These are phyloP conservation scores for Yamadazyma laniorum DNA, from an alignment of 805 yeast genomes.

Conservation along the genomic window DNA sequence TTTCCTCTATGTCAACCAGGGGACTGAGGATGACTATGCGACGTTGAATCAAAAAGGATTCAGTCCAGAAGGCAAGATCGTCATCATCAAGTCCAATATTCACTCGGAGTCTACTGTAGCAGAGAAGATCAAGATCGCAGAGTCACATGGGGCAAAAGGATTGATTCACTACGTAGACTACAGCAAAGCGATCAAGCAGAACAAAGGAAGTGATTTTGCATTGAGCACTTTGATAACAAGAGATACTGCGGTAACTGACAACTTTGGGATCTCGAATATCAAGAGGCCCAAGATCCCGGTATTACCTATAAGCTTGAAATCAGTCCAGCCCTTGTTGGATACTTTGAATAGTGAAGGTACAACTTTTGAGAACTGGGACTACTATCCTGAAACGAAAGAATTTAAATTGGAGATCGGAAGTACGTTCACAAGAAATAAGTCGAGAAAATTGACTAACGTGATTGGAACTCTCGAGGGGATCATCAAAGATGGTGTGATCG, in stretches of 20 bases:
- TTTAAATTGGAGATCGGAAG: slow-evolving; percentile 17
- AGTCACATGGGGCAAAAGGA: slow-evolving; percentile 25
- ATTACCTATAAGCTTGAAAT: slow-evolving; percentile 27
- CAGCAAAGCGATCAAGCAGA: background rate
- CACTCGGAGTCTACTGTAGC: slow-evolving; percentile 11
- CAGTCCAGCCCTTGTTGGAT: slow-evolving; percentile 25
- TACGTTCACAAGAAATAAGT: slow-evolving; percentile 12
- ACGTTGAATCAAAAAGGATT: slow-evolving; percentile 19
- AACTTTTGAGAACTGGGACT: slow-evolving; percentile 23
- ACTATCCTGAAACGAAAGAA: slow-evolving; percentile 18
- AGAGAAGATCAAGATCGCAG: slow-evolving; percentile 26
- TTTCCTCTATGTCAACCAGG: slow-evolving; percentile 32
- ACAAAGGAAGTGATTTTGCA: background rate
- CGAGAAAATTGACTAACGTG: slow-evolving; percentile 26
- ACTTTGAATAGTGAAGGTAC: slow-evolving; percentile 16
- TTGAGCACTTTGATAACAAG: slow-evolving; percentile 18
- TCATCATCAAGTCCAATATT: slow-evolving; percentile 20
- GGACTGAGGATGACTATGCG: slow-evolving; percentile 27
- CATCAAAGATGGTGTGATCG: slow-evolving; percentile 37
- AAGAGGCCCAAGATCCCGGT: slow-evolving; percentile 19
- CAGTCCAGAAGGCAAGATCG: slow-evolving; percentile 24
- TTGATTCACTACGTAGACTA: slow-evolving; percentile 21
- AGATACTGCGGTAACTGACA: slow-evolving; percentile 16
- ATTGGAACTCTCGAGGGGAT: slow-evolving; percentile 36
- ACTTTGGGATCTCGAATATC: slow-evolving; percentile 4